Percentiles rank a stretch among this genome's conserved stretches.
Evolutionary conservation across 2,329 filamentous ascomycete species (phyloP).

Genomic region (Cladosporium sp.): DNA sequence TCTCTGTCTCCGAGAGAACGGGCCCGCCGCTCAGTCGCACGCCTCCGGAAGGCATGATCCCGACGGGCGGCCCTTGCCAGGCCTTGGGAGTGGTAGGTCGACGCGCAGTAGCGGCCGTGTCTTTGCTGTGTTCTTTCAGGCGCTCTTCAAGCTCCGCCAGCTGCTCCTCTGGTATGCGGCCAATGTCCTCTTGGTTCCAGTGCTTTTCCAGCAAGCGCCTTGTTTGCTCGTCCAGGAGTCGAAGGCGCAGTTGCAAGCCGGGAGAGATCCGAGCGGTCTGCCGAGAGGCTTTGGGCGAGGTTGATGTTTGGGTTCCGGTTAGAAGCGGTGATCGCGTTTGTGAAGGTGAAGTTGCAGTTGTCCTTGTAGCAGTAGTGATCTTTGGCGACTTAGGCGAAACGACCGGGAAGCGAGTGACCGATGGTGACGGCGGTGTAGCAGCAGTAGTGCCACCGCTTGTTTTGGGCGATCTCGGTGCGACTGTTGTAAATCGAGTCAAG

Average conservation of each 20-base stretch:
- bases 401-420: not conserved
- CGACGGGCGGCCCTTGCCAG: slow-evolving; percentile 56
- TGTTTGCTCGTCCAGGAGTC: slow-evolving; percentile 37
- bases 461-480: not conserved
- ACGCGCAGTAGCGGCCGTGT: slow-evolving; percentile 35
- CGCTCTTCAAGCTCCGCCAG: slow-evolving; percentile 62
- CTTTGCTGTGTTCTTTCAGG: slow-evolving; percentile 31
- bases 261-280: slow-evolving; percentile 35
- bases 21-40: slow-evolving; percentile 28
- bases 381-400: not conserved
- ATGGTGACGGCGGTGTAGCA: not conserved
- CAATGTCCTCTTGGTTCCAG: slow-evolving; percentile 47
- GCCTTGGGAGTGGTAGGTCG: slow-evolving; percentile 35
- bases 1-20: slow-evolving; percentile 35
- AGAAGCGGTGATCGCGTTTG: not conserved
- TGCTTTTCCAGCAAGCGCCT: slow-evolving; percentile 32
- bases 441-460: not conserved
- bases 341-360: not conserved
- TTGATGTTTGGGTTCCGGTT: not conserved
- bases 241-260: slow-evolving; percentile 42
- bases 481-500: not conserved
- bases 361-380: not conserved
- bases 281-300: slow-evolving; percentile 28
- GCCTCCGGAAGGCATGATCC: slow-evolving; percentile 25
- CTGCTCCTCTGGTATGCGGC: slow-evolving; percentile 67